Evolutionary conservation across 139 green algal genomes (phyloP), one percentile per base, ranked within the genome.

Genomic region (Astrephomene gubernaculifera): DNA sequence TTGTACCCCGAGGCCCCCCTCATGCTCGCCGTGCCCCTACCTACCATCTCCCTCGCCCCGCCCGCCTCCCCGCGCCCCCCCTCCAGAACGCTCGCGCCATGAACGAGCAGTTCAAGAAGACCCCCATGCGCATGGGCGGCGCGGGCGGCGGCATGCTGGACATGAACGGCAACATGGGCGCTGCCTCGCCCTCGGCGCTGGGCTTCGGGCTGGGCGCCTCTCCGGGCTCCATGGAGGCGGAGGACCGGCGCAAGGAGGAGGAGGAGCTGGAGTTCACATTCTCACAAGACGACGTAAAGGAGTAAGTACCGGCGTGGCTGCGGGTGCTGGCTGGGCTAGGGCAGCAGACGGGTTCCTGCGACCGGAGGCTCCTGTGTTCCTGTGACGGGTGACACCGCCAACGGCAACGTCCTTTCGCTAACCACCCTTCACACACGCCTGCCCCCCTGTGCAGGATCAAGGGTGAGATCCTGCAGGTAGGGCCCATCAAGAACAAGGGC

Each of bases 41-140:
- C n/a, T n/a, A n/a, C n/a, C n/a, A n/a, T n/a, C n/a, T n/a, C 17
- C 49, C 49, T 57, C 49, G 49, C 49, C 49, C 12, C 49, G 12
- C 49, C 49, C 49, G 17, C 49, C 24, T 22, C 57, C 7, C 21
- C 57, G 57, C 24, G 17, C 39, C n/a, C 38, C 31, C 39, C n/a
- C 38, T 22, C 2, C 79, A 74, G 35, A 79, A 83, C 12, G 93
- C 92, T 0, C 87, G 93, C 0, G 73, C 86, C n/a, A 79, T 93
- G 63, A 94, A 95, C 60, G 92, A 94, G 33, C 71, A 74, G 22
- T 95, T 95, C 89, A 96, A 96, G 90, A 87, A 90, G 53, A 91
- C 82, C 54, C 90, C 94, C 33, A 88, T 96, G 82, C 87, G 92
- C 41, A 94, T 96, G 91, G 91, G 90, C 6, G 90, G 92, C 29